A percentile compares a stretch with the other conserved stretches of the same genome.
Evolutionary conservation across 176 grass and related monocot species (phyloP).

Genomic region (Dendrocalamus sinicus): DNA sequence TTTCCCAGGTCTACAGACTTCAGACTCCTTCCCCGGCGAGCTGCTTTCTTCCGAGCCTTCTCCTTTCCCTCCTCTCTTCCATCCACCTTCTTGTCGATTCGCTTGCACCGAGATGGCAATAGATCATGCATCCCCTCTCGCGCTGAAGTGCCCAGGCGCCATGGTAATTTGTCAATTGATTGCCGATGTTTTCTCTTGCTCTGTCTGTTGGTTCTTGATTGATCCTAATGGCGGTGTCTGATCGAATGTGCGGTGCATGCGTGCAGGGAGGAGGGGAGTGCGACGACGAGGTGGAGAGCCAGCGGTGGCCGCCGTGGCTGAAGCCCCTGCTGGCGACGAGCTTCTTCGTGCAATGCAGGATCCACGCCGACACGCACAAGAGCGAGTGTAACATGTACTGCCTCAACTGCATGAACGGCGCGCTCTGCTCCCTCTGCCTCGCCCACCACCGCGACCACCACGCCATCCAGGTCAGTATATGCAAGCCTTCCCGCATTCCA

Average conservation of each 20-base stretch:
- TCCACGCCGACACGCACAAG: conserved; percentile 74
- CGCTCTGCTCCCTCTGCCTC: conserved; percentile 89
- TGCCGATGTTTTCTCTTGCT: neutral
- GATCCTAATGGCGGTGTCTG: neutral
- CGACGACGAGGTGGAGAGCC: conserved; percentile 47
- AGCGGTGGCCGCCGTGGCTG: conserved; percentile 88
- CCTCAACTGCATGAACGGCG: conserved; percentile 82
- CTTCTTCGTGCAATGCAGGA: conserved; percentile 96
- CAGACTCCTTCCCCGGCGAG: neutral
- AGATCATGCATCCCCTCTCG: conserved; percentile 58
- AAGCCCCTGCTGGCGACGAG: conserved; percentile 76
- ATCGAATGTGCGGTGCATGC: neutral
- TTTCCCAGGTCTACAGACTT: conserved; percentile 52
- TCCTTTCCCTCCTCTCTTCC: neutral
- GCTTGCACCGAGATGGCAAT: conserved; percentile 53
- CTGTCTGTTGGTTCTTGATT: conserved; percentile 10
- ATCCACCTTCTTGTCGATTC: conserved; percentile 19
- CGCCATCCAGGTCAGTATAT: conserved; percentile 70
- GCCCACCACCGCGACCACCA: conserved; percentile 72
- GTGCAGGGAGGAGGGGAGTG: conserved; percentile 39
- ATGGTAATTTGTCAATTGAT: conserved; percentile 44
- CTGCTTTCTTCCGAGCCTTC: conserved; percentile 24
- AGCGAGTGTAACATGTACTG: conserved; percentile 99
- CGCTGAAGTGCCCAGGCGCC: conserved; percentile 49
- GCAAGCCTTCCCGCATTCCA: neutral